These are phyloP conservation scores for Phlebiopsis flavidoalba DNA, from an alignment of 768 basidiomycete species.

Conservation along the genomic window DNA sequence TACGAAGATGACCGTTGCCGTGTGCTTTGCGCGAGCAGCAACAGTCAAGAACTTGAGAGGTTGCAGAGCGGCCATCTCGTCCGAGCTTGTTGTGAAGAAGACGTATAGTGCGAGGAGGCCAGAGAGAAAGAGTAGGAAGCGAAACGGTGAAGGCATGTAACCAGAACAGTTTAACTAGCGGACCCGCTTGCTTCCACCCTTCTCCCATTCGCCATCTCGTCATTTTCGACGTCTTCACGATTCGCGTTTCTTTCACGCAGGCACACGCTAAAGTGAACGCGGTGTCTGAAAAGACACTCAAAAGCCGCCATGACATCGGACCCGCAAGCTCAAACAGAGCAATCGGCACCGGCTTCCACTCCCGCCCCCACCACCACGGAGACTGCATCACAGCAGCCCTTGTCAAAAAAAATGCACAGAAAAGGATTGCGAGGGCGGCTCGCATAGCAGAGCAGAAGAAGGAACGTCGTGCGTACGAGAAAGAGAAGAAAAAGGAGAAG, in stretches of 20 bases:
- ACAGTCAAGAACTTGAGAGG: constrained; percentile 48
- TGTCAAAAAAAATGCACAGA: constrained; percentile 83
- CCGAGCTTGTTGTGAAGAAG: neutral
- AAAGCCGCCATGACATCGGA: neutral
- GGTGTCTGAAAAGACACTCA: neutral
- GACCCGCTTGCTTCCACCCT: neutral
- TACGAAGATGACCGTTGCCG: constrained; percentile 84
- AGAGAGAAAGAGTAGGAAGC: neutral
- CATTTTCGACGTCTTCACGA: neutral
- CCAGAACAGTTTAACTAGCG: neutral
- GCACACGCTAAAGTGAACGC: neutral
- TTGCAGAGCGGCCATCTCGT: constrained; percentile 18
- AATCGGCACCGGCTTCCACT: neutral
- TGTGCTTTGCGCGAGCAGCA: constrained; percentile 57
- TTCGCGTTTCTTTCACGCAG: neutral
- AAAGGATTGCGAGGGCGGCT: constrained; percentile 69
- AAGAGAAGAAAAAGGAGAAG: constrained; percentile 71
- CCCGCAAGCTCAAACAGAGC: neutral
- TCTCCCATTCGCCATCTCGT: neutral
- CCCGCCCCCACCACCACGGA: neutral
- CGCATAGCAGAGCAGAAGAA: constrained; percentile 61
- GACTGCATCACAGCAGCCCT: constrained; percentile 20
- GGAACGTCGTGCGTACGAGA: constrained; percentile 73
- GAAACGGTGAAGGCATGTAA: neutral
- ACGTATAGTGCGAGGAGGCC: neutral